Percentiles rank a stretch among this genome's conserved stretches.
Evolutionary conservation across 83 land plant genomes (phyloP).

Genomic region (Isoetes engelmannii): DNA sequence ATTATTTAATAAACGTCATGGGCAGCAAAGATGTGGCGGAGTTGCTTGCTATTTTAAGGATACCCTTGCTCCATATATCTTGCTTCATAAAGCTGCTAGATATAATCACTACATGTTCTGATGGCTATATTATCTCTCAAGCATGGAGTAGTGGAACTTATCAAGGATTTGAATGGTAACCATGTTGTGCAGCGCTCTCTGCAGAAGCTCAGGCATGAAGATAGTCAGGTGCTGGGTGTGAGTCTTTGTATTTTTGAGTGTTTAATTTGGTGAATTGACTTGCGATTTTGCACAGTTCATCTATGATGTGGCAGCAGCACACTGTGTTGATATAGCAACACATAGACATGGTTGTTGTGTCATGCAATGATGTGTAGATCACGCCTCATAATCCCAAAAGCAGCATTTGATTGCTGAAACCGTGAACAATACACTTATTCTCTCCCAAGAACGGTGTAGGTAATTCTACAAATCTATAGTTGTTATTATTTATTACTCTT

Average conservation of each 20-base stretch:
- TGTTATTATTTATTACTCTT: no score
- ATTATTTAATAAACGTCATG: no score
- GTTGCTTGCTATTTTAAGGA: no score
- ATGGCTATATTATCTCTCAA: slow-evolving; percentile 36
- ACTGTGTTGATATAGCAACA: slow-evolving; percentile 19
- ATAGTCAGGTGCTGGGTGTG: not conserved
- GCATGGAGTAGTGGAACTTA: slow-evolving; percentile 34
- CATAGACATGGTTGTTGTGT: slow-evolving; percentile 20
- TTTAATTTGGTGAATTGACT: no score
- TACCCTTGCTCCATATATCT: no score
- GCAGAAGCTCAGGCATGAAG: slow-evolving; percentile 30
- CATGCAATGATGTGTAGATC: slow-evolving; percentile 15
- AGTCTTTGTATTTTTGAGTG: no score
- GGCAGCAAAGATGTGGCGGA: no score
- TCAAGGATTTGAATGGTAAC: slow-evolving; percentile 47
- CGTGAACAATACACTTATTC: slow-evolving; percentile 12
- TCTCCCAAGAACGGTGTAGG: slow-evolving; percentile 12
- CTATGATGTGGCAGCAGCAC: slow-evolving; percentile 10
- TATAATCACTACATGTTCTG: no score
- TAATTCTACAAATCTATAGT: not conserved
- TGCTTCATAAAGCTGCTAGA: no score
- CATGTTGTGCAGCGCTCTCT: slow-evolving; percentile 56
- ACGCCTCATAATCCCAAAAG: not conserved
- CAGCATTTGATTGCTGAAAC: slow-evolving; percentile 4
- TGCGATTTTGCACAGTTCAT: slow-evolving; percentile 2